A percentile compares a stretch with the other conserved stretches of the same genome.
These are phyloP conservation scores for Rhizopogon roseolus DNA, from an alignment of 768 basidiomycete species.

Conservation along the genomic window DNA sequence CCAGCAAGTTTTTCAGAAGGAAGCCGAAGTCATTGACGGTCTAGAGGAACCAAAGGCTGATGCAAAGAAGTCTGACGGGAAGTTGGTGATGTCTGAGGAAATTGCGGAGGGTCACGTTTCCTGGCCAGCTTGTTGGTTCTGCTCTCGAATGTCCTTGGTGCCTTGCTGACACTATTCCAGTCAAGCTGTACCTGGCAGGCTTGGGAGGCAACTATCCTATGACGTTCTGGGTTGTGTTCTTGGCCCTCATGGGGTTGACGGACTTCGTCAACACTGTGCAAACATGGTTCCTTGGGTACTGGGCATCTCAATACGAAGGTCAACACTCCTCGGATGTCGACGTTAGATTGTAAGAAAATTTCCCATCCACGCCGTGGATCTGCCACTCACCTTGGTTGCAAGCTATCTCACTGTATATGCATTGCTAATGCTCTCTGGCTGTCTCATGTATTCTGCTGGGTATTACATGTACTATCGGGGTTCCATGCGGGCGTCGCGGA, in stretches of 20 bases:
- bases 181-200: slow-evolving; percentile 24
- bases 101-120: slow-evolving; percentile 55
- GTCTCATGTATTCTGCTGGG: slow-evolving; percentile 28
- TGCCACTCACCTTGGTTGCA: not conserved
- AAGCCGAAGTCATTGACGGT: slow-evolving; percentile 16
- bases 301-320: slow-evolving; percentile 38
- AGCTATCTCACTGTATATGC: slow-evolving; percentile 49
- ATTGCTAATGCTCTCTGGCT: slow-evolving; percentile 27
- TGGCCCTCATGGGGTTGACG: slow-evolving; percentile 15
- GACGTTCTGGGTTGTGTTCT: slow-evolving; percentile 27
- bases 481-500: slow-evolving; percentile 46
- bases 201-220: slow-evolving; percentile 18
- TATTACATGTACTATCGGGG: slow-evolving; percentile 43
- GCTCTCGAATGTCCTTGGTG: not conserved
- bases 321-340: slow-evolving; percentile 28
- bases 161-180: slow-evolving; percentile 21
- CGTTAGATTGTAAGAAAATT: slow-evolving; percentile 26
- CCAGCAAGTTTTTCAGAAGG: slow-evolving; percentile 4
- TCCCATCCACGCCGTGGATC: not conserved
- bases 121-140: slow-evolving; percentile 36
- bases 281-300: slow-evolving; percentile 41
- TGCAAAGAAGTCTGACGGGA: slow-evolving; percentile 34
- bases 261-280: slow-evolving; percentile 21
- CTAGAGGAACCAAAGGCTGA: slow-evolving; percentile 11
- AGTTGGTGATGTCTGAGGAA: slow-evolving; percentile 64